phyloP scores from a whole-genome alignment of 2,329 filamentous ascomycete species.

The Canariomyces notabilis region DNA sequence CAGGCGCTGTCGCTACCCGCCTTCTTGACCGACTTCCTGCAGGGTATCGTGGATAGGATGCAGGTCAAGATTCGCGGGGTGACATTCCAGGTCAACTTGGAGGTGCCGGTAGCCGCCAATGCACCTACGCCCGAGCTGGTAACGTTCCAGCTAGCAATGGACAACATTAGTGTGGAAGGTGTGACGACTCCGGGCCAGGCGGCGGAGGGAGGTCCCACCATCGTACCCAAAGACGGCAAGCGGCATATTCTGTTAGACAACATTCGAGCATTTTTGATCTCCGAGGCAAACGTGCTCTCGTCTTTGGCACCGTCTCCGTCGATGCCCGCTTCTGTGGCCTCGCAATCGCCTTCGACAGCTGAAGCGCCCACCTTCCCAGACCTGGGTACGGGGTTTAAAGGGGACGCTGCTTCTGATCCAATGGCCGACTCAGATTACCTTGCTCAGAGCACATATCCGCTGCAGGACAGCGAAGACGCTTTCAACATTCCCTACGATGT shows the following conservation, averaged over 20 bases:
- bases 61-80: slow-evolving; percentile 63
- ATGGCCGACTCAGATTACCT: slow-evolving; percentile 33
- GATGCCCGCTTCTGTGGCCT: slow-evolving; percentile 51
- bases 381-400: not conserved
- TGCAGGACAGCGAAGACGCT: slow-evolving; percentile 51
- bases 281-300: slow-evolving; percentile 62
- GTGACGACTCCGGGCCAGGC: slow-evolving; percentile 43
- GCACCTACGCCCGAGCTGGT: slow-evolving; percentile 48
- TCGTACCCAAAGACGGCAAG: slow-evolving; percentile 56
- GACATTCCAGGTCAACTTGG: slow-evolving; percentile 60
- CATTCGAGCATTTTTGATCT: slow-evolving; percentile 60
- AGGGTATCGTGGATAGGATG: slow-evolving; percentile 67
- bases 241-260: slow-evolving; percentile 59
- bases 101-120: slow-evolving; percentile 47
- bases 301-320: slow-evolving; percentile 54
- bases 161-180: slow-evolving; percentile 62
- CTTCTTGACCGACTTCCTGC: slow-evolving; percentile 67
- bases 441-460: slow-evolving; percentile 30
- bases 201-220: slow-evolving; percentile 31
- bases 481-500: slow-evolving; percentile 53
- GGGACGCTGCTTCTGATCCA: slow-evolving; percentile 22
- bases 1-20: slow-evolving; percentile 62
- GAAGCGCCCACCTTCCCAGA: slow-evolving; percentile 17
- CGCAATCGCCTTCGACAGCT: slow-evolving; percentile 39
- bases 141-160: slow-evolving; percentile 61